These are phyloP conservation scores for Knoxia roxburghii DNA, from an alignment of 257 asterid genomes.

Conservation along the genomic window DNA sequence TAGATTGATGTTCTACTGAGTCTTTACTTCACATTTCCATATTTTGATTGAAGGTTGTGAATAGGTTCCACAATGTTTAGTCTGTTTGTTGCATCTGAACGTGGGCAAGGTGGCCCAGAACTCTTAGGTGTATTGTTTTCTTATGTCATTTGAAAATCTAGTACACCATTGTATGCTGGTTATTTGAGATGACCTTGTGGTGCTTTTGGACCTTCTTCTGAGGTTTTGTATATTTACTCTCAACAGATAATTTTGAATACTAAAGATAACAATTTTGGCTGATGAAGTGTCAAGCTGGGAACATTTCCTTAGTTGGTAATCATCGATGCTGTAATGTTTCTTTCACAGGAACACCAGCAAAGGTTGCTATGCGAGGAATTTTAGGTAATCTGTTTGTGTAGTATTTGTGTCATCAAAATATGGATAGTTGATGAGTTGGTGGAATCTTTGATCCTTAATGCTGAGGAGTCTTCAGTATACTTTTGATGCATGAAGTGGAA, in stretches of 20 bases:
- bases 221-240: no score
- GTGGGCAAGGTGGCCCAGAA: not conserved
- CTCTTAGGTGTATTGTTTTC: not conserved
- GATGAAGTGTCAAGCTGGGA: not conserved
- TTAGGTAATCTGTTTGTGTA: not conserved
- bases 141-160: not conserved
- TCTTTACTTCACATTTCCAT: not conserved
- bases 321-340: not conserved
- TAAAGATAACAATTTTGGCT: not conserved
- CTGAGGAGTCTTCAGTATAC: no score
- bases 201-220: no score
- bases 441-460: not conserved
- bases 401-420: not conserved
- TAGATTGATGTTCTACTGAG: not conserved
- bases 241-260: not conserved
- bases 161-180: not conserved
- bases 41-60: not conserved
- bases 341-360: not conserved
- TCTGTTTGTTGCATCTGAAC: not conserved
- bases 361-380: not conserved
- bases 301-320: not conserved
- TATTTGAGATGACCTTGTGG: not conserved
- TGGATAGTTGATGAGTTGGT: not conserved
- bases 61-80: not conserved
- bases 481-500: not conserved